phyloP scores from a whole-genome alignment of 2,329 filamentous ascomycete genomes.

The Verticillium isaacii region DNA sequence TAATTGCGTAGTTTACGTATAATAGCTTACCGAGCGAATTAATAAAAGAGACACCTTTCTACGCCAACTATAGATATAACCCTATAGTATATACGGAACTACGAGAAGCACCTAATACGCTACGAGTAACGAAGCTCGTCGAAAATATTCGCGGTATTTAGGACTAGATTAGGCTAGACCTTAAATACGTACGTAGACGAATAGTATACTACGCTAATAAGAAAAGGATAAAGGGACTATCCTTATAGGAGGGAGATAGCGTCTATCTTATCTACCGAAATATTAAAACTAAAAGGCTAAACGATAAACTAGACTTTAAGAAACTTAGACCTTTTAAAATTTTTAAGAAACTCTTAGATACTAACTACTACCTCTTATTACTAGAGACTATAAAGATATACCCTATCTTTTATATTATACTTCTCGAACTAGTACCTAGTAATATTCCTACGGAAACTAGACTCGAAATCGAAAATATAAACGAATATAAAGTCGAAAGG shows the following conservation, averaged over 20 bases:
- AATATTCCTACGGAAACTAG: not conserved
- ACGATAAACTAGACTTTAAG: conserved; percentile 4
- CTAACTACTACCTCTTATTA: not conserved
- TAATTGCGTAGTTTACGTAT: too few relatives aligned
- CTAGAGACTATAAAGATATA: not conserved
- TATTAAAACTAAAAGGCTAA: conserved; percentile 5
- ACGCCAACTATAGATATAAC: too few relatives aligned
- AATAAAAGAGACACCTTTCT: too few relatives aligned
- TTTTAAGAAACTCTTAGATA: not conserved
- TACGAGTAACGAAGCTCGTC: too few relatives aligned
- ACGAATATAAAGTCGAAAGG: not conserved
- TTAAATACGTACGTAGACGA: too few relatives aligned
- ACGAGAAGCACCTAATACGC: not conserved
- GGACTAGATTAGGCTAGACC: too few relatives aligned
- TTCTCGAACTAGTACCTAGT: not conserved
- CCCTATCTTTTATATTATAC: not conserved
- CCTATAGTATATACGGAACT: not conserved
- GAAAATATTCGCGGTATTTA: too few relatives aligned
- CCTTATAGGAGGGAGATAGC: conserved; percentile 3
- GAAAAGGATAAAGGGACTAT: conserved; percentile 3
- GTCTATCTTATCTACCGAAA: conserved; percentile 1
- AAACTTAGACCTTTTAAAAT: conserved; percentile 1
- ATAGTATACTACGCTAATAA: not conserved
- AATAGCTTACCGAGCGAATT: too few relatives aligned
- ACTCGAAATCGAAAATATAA: not conserved